phyloP scores from a whole-genome alignment of 192 early-diverging fungal species.

The Gaertneriomyces semiglobifer region DNA sequence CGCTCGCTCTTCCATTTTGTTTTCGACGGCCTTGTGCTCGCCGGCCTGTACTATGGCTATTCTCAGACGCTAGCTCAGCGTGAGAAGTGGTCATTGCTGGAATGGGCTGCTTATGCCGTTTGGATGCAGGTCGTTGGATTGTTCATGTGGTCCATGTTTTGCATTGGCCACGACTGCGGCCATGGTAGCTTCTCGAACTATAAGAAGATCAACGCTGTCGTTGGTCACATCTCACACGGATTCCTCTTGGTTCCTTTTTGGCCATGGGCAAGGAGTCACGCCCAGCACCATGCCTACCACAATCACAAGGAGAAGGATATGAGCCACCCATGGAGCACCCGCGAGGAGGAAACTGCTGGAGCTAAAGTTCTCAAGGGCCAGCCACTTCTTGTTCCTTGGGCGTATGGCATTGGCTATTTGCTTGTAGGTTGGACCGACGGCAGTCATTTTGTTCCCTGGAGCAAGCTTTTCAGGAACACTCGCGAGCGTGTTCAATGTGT shows the following conservation, averaged over 20 bases:
- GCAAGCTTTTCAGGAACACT: conserved; percentile 32
- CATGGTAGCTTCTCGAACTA: conserved; percentile 38
- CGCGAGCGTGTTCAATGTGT: conserved; percentile 31
- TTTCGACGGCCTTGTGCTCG: conserved; percentile 34
- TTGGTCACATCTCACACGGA: conserved; percentile 45
- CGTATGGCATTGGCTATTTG: conserved; percentile 36
- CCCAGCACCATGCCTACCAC: conserved; percentile 42
- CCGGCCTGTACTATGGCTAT: conserved; percentile 30
- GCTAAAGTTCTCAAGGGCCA: conserved; percentile 31
- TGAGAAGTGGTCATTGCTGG: background rate
- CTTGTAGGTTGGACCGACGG: conserved; percentile 37
- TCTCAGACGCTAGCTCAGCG: conserved; percentile 11
- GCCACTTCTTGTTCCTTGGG: conserved; percentile 36
- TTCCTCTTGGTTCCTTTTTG: conserved; percentile 44
- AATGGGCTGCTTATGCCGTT: conserved; percentile 21
- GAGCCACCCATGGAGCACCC: conserved; percentile 34
- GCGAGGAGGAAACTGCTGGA: conserved; percentile 31
- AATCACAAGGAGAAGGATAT: conserved; percentile 47
- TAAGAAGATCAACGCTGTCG: conserved; percentile 35
- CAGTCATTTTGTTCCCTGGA: conserved; percentile 34
- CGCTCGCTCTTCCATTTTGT: conserved; percentile 28
- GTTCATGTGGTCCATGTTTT: conserved; percentile 47
- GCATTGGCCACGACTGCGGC: conserved; percentile 47
- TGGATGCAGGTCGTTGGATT: conserved; percentile 30
- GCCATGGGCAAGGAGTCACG: conserved; percentile 45